These are phyloP conservation scores for Rubia balearica DNA, from an alignment of 305 asterid genomes.

Conservation along the genomic window DNA sequence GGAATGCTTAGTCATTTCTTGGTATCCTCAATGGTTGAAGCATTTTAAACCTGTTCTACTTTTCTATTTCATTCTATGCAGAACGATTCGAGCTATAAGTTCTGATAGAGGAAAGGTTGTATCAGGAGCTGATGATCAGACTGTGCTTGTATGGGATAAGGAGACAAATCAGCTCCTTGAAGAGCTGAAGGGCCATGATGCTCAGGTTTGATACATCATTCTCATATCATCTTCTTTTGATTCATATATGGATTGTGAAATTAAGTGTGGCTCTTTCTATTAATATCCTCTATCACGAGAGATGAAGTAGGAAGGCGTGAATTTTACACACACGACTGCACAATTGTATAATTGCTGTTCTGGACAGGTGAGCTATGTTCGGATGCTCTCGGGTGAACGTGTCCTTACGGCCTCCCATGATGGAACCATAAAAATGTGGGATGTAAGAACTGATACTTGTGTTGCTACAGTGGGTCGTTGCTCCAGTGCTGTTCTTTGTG, in stretches of 20 bases:
- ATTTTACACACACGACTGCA: background rate
- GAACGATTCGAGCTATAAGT: constrained; percentile 87
- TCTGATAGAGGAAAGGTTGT: constrained; percentile 94
- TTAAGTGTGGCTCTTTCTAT: background rate
- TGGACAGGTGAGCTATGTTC: constrained; percentile 74
- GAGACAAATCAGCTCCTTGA: constrained; percentile 86
- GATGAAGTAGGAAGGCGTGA: background rate
- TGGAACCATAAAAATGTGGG: constrained; percentile 99
- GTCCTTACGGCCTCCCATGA: constrained; percentile 96
- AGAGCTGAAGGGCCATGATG: constrained; percentile 86
- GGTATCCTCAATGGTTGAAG: background rate
- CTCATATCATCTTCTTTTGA: background rate
- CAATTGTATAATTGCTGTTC: background rate
- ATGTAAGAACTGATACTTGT: constrained; percentile 93
- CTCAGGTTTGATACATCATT: constrained; percentile 44
- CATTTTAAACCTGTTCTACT: constrained; percentile 1
- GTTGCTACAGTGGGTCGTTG: constrained; percentile 96
- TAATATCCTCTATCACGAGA: background rate
- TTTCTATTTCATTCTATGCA: constrained; percentile 25
- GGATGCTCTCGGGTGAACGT: constrained; percentile 96
- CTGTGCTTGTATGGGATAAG: constrained; percentile 95
- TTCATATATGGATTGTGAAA: background rate
- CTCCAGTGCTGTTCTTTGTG: constrained; percentile 86
- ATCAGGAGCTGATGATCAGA: constrained; percentile 95
- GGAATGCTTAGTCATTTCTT: background rate